phyloP scores from a whole-genome alignment of 2,329 filamentous ascomycete genomes.

The Apiospora phragmitis region DNA sequence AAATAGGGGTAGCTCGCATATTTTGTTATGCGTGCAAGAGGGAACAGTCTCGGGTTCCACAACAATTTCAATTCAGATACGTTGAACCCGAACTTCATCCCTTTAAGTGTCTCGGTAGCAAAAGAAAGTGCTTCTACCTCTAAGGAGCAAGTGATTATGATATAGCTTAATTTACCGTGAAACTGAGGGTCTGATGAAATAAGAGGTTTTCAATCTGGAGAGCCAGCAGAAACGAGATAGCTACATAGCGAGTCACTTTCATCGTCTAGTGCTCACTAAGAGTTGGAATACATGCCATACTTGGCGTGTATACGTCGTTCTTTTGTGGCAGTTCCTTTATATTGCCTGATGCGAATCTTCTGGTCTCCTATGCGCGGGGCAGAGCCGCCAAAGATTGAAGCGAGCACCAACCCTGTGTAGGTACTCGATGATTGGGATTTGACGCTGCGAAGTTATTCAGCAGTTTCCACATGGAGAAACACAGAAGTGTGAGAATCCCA shows the following conservation, averaged over 20 bases:
- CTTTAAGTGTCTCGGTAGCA: not conserved
- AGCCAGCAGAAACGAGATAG: not conserved
- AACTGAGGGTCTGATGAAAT: not conserved
- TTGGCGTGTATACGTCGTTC: not conserved
- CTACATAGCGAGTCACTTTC: not conserved
- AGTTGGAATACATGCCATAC: not conserved
- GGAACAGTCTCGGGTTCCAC: not conserved
- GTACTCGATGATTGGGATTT: not conserved
- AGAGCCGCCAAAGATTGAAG: too few relatives aligned
- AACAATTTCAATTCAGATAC: not conserved
- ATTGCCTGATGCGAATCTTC: not conserved
- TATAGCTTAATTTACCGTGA: not conserved
- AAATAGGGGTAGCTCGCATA: not conserved
- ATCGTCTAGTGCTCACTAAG: not conserved
- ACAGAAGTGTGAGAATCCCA: not conserved
- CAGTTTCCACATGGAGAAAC: not conserved
- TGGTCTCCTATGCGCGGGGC: not conserved
- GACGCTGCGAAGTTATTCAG: not conserved
- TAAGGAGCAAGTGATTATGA: not conserved
- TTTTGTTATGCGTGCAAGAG: not conserved
- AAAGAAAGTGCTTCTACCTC: not conserved
- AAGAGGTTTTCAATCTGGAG: not conserved
- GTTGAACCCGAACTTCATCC: not conserved
- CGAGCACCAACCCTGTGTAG: not conserved
- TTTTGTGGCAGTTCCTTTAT: not conserved